Evolutionary conservation across 2,329 filamentous ascomycete species (phyloP).

Genomic region (Podosphaera aphanis): DNA sequence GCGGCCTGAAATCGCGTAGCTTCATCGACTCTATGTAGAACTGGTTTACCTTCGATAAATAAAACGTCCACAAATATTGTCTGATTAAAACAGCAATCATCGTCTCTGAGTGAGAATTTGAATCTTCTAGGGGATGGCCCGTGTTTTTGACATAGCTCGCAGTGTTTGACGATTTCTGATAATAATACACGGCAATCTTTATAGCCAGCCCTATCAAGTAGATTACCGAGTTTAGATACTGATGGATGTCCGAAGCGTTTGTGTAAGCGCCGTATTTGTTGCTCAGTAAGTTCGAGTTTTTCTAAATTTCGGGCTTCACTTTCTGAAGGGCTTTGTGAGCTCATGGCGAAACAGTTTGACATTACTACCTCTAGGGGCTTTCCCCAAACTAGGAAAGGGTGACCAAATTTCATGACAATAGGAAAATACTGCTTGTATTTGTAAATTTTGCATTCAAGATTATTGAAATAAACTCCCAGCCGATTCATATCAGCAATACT

Average conservation of each 20-base stretch:
- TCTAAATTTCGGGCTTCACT: neutral
- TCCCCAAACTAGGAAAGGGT: neutral
- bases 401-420: neutral
- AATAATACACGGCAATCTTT: neutral
- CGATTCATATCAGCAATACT: too few relatives aligned
- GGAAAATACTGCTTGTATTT: neutral
- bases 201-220: neutral
- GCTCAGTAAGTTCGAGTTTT: neutral
- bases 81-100: constrained; percentile 1
- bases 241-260: neutral
- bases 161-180: neutral
- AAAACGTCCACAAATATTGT: constrained; percentile 1
- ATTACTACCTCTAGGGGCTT: neutral
- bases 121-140: neutral
- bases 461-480: too few relatives aligned
- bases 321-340: neutral
- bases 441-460: neutral
- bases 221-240: neutral
- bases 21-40: constrained; percentile 2
- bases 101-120: neutral
- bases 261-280: constrained; percentile 1
- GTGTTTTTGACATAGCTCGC: neutral
- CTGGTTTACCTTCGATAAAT: constrained; percentile 1
- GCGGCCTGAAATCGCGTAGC: constrained; percentile 1
- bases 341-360: neutral